phyloP scores from a whole-genome alignment of 2,329 filamentous ascomycete species.

The Trichoderma koningii region DNA sequence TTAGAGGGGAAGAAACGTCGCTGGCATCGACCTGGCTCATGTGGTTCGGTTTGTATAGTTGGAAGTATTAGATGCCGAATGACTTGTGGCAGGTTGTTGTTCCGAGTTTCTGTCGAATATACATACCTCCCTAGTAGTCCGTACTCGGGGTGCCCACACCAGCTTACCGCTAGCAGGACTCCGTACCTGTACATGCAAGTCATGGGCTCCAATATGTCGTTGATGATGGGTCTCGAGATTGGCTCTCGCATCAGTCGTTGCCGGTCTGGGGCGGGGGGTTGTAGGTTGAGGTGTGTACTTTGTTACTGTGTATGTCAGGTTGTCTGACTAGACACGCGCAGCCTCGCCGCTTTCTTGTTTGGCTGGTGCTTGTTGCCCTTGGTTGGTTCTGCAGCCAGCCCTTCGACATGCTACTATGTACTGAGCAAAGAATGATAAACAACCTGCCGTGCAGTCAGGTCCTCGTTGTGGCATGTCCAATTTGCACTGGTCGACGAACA shows the following conservation, averaged over 20 bases:
- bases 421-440: background rate
- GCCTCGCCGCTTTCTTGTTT: background rate
- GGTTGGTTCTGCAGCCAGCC: background rate
- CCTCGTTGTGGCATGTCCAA: background rate
- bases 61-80: background rate
- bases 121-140: background rate
- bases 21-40: background rate
- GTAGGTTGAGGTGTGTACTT: background rate
- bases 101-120: background rate
- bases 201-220: background rate
- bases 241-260: conserved; percentile 12
- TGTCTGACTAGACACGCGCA: background rate
- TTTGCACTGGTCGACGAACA: background rate
- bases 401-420: too few relatives aligned
- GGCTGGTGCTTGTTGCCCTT: background rate
- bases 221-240: conserved; percentile 10
- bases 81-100: background rate
- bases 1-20: background rate
- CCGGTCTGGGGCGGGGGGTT: background rate
- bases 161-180: conserved; percentile 5
- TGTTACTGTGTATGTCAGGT: too few relatives aligned
- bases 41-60: background rate
- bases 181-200: conserved; percentile 21
- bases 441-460: background rate
- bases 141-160: conserved; percentile 1